Base-by-base conservation (phyloP, 2,329 filamentous ascomycete species). In the Arthrinium puccinioides region DNA sequence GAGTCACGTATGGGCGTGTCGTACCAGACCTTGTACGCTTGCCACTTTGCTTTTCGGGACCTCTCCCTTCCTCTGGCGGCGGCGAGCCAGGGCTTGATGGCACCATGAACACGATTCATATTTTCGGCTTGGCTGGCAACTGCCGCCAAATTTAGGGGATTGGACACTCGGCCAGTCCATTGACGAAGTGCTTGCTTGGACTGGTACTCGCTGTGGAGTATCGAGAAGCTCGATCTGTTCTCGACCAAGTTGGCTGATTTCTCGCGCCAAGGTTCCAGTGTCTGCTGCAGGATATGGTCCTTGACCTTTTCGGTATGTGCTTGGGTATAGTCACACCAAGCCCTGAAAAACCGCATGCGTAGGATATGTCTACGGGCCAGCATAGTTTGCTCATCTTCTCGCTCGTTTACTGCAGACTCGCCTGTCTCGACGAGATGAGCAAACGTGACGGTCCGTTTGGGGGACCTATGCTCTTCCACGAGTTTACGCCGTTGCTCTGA, bases 361-460 rank as follows among this genome's bases (percentile, higher is more conserved):
- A 57, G 42, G 11, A 59, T 57, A 35, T 59, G 56, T 32, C 56
- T 46, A 31, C 54, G 47, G 18, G 56, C 56, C 38, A 58, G 43
- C 37, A 53, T 36, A 8, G 56, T 57, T 11, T 37, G 51, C 40
- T 55, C 55, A 25, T 59, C 55, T 14, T 36, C 24, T 15, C n/a
- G 33, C 33, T 36, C 33, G n/a, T 21, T 19, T 21, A 20, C 16
- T 28, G 6, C 33, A 4, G 13, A 16, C 18, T 28, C 24, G 24
- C 11, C n/a, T n/a, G n/a, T n/a, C n/a, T n/a, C n/a, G n/a, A n/a
- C n/a, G n/a, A n/a, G n/a, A n/a, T n/a, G n/a, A n/a, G n/a, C n/a
- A n/a, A n/a, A n/a, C n/a, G n/a, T n/a, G n/a, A n/a, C n/a, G n/a
- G n/a, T n/a, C n/a, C n/a, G n/a, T n/a, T n/a, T n/a, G n/a, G n/a